Conservation (phyloP, 345 rosid species). For the Luvunga scandens region DNA sequence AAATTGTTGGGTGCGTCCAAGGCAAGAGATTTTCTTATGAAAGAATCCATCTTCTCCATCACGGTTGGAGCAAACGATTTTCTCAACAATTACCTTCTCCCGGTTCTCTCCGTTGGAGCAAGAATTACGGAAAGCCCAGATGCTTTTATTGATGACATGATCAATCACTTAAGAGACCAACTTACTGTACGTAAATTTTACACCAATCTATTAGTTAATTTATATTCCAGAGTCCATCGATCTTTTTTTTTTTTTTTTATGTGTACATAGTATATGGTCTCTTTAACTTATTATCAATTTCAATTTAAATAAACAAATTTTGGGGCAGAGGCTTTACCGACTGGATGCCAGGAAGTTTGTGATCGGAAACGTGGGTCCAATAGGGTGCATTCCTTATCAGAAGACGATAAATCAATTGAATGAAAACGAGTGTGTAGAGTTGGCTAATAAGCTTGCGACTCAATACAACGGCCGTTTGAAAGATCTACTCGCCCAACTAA, state of each 20-base stretch:
- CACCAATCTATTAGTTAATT: not conserved
- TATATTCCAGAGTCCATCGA: not conserved
- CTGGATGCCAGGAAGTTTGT: constrained; percentile 86
- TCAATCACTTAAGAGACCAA: constrained; percentile 53
- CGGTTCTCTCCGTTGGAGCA: constrained; percentile 71
- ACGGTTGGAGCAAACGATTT: constrained; percentile 90
- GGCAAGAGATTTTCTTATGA: constrained; percentile 57
- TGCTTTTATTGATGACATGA: constrained; percentile 65
- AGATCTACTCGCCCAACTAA: constrained; percentile 54
- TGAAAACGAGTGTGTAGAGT: constrained; percentile 66
- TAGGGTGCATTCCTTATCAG: constrained; percentile 95
- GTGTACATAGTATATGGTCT: no score
- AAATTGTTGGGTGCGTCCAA: constrained; percentile 59
- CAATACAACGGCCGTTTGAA: constrained; percentile 68
- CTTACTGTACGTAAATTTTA: constrained; percentile 44
- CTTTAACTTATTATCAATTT: no score
- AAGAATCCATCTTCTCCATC: constrained; percentile 63
- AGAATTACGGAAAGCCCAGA: constrained; percentile 72
- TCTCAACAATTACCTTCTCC: constrained; percentile 86
- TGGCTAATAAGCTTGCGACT: constrained; percentile 65
- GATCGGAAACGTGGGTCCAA: constrained; percentile 85
- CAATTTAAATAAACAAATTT: no score
- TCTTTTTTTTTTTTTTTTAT: no score
- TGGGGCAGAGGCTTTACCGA: constrained; percentile 68
- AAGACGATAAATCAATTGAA: constrained; percentile 62